Conservation (phyloP, 768 basidiomycete species). For the Gloeostereum incarnatum region DNA sequence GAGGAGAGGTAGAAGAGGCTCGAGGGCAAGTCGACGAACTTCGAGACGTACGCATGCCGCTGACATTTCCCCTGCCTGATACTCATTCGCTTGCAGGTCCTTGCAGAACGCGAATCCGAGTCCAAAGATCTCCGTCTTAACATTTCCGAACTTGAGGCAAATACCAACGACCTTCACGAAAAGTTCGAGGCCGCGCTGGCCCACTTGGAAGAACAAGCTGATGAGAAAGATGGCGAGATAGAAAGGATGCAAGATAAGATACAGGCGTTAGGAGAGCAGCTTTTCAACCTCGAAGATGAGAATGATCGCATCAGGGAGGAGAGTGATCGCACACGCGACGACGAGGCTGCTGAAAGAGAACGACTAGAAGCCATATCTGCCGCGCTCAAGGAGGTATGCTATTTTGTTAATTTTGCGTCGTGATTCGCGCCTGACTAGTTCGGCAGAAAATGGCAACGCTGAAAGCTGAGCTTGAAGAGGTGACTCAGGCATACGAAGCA, state of each 20-base stretch:
- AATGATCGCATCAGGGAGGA: constrained; percentile 72
- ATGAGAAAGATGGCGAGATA: constrained; percentile 74
- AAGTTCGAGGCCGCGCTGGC: constrained; percentile 71
- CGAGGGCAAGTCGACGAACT: constrained; percentile 74
- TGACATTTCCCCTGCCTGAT: constrained; percentile 1
- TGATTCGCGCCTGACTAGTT: constrained; percentile 1
- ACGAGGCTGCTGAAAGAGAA: constrained; percentile 65
- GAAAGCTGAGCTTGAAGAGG: constrained; percentile 60
- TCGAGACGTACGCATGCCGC: constrained; percentile 42
- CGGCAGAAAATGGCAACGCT: constrained; percentile 57
- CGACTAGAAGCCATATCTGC: constrained; percentile 54
- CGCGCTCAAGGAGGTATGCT: constrained; percentile 73
- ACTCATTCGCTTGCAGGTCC: constrained; percentile 32
- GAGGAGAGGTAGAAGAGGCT: constrained; percentile 79
- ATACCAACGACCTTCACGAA: constrained; percentile 56
- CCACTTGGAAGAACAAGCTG: constrained; percentile 70
- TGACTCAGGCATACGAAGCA: constrained; percentile 55
- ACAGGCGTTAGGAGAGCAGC: constrained; percentile 69
- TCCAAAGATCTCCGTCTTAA: constrained; percentile 65
- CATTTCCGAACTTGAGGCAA: constrained; percentile 67
- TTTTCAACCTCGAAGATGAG: constrained; percentile 84
- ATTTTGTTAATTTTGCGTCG: neutral
- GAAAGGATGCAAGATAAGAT: constrained; percentile 67
- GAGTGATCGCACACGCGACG: constrained; percentile 54
- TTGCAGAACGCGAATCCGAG: constrained; percentile 75